phyloP scores from a whole-genome alignment of 768 basidiomycete species.

The Tricholoma saponaceum region DNA sequence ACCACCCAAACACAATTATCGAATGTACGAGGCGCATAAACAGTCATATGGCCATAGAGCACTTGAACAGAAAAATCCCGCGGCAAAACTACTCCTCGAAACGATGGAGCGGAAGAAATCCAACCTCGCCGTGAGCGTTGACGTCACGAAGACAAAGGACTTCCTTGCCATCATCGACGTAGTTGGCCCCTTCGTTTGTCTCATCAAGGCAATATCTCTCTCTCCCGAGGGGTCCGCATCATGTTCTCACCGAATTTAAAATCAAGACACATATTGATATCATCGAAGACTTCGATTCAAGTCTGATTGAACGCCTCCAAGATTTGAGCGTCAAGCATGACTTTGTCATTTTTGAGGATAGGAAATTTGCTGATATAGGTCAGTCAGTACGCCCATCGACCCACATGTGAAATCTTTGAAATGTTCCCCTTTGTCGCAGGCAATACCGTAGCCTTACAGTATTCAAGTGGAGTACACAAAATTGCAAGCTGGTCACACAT shows the following conservation, averaged over 20 bases:
- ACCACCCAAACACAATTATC: background rate
- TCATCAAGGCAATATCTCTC: slow-evolving; percentile 74
- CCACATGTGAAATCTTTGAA: slow-evolving; percentile 1
- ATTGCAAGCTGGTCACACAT: slow-evolving; percentile 96
- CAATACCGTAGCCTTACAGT: slow-evolving; percentile 94
- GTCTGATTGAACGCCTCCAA: slow-evolving; percentile 64
- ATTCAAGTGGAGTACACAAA: slow-evolving; percentile 87
- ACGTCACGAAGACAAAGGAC: slow-evolving; percentile 77
- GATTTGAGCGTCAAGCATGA: slow-evolving; percentile 76
- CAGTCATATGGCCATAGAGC: slow-evolving; percentile 64
- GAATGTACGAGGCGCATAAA: slow-evolving; percentile 25
- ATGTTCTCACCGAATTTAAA: slow-evolving; percentile 20
- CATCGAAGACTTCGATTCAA: slow-evolving; percentile 82
- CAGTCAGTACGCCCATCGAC: slow-evolving; percentile 37
- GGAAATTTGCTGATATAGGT: slow-evolving; percentile 99
- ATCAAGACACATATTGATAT: slow-evolving; percentile 94
- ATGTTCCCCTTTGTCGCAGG: slow-evolving; percentile 43
- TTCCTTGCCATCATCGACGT: slow-evolving; percentile 83
- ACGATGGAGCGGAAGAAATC: slow-evolving; percentile 84
- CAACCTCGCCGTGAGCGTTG: slow-evolving; percentile 94
- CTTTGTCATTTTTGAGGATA: slow-evolving; percentile 96
- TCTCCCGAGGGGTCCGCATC: slow-evolving; percentile 14
- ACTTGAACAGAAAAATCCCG: slow-evolving; percentile 57
- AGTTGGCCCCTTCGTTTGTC: slow-evolving; percentile 87
- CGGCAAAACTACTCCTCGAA: slow-evolving; percentile 74